Base-by-base conservation (phyloP, 1,284 basidiomycete species). In the Ganoderma leucocontextum region DNA sequence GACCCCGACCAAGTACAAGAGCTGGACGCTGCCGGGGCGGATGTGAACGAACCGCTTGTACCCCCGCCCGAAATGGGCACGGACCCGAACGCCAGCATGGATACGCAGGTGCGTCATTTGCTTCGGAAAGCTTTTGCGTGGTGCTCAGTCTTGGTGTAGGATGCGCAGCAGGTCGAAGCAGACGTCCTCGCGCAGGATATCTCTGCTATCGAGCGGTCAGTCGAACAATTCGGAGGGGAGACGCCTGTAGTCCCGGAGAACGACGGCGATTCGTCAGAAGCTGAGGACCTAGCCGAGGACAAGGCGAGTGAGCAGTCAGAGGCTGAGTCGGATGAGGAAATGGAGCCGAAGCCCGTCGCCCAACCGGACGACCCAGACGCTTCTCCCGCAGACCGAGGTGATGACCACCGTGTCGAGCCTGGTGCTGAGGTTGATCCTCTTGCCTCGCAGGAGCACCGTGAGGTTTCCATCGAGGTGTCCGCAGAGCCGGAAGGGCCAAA, bases 21-120 rank as follows among this genome's bases (percentile, higher is more conserved):
- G 4, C 55, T 36, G 17, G 55, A 58, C 19, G 33, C 17, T 13
- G 67, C 41, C 5, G 60, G 63, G 19, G 41, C 57, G 5, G 64
- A 61, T 17, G 53, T 52, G 13, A 65, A 70, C 29, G 73, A 65
- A 12, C 57, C 64, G 22, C 49, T 73, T 13, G 73, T 67, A 15
- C 66, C 73, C 7, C 71, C 71, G 1, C 73, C 70, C 5, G 39
- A 60, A 35, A 75, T 77, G 74, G 74, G 75, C 35, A 59, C 62
- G 29, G 67, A 73, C 38, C 65, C 73, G 5, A 72, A 74, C 29
- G 67, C 71, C 12, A 63, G 66, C 9, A n/a, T 70, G 2, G 72
- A 66, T 15, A 60, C 66, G 29, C 57, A 71, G 72, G 75, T 72
- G 59, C 25, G 74, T 66, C 8, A 7, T 39, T 29, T 39, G 2